Conservation (phyloP, 345 rosid species). For the Abelmoschus esculentus region DNA sequence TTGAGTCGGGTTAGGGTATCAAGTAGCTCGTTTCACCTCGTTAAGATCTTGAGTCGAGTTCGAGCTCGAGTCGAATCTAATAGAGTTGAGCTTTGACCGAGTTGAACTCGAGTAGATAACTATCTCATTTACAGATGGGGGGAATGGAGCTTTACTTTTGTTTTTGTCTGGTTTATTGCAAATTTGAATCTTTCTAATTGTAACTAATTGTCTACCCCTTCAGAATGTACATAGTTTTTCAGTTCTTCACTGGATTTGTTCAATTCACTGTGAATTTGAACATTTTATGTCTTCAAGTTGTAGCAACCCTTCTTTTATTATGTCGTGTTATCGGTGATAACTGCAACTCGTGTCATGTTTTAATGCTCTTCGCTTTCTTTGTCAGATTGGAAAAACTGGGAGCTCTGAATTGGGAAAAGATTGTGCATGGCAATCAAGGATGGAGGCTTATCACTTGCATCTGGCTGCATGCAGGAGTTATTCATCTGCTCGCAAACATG, state of each 20-base stretch:
- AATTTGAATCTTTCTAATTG: background rate
- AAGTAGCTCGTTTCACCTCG: no score
- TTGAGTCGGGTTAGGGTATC: no score
- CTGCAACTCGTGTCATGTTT: background rate
- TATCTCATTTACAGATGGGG: no score
- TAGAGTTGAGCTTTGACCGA: no score
- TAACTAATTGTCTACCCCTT: background rate
- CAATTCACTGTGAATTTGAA: background rate
- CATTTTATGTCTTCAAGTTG: no score
- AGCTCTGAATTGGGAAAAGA: constrained; percentile 58
- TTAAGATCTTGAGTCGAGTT: no score
- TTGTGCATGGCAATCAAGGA: constrained; percentile 70
- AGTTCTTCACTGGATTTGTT: background rate
- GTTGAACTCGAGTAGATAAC: no score
- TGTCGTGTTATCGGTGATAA: background rate
- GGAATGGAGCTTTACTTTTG: background rate
- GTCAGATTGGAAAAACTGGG: constrained; percentile 86
- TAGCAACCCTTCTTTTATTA: background rate
- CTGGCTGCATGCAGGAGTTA: constrained; percentile 97
- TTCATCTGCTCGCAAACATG: constrained; percentile 91
- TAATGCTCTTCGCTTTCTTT: background rate
- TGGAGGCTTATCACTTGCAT: constrained; percentile 84
- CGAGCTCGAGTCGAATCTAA: no score
- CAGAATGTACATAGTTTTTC: background rate
- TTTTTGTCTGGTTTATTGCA: background rate